Conservation (phyloP, 306 rosid species). For the Castanopsis chinensis region DNA sequence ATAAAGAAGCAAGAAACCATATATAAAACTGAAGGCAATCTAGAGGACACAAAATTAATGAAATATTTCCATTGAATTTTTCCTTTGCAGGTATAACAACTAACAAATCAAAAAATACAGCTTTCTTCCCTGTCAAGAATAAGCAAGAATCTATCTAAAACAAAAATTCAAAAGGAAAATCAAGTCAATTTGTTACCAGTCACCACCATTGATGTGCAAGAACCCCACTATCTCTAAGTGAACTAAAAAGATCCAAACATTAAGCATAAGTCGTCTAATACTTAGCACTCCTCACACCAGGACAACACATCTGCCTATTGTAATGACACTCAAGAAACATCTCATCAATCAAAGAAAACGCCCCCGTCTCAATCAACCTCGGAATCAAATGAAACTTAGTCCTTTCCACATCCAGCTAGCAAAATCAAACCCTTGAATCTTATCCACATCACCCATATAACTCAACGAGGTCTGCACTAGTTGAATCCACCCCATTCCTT, state of each 20-base stretch:
- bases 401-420: constrained; percentile 66
- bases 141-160: constrained; percentile 19
- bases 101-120: not conserved
- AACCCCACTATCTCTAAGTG: constrained; percentile 54
- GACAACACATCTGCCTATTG: constrained; percentile 57
- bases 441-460: constrained; percentile 48
- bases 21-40: not conserved
- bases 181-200: constrained; percentile 2
- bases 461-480: constrained; percentile 43
- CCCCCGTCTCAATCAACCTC: constrained; percentile 56
- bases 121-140: not conserved
- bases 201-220: constrained; percentile 77
- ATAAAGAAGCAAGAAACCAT: not conserved
- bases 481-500: constrained; percentile 54
- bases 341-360: constrained; percentile 65
- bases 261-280: constrained; percentile 44
- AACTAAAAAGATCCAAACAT: constrained; percentile 47
- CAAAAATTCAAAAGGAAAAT: not conserved
- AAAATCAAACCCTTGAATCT: constrained; percentile 57
- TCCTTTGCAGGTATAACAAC: constrained; percentile 4
- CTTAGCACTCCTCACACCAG: constrained; percentile 51
- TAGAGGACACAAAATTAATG: not conserved
- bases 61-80: constrained; percentile 3
- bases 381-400: constrained; percentile 64
- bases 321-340: constrained; percentile 66